phyloP scores from a whole-genome alignment of 306 rosid species.

The Astragalus membranaceus region DNA sequence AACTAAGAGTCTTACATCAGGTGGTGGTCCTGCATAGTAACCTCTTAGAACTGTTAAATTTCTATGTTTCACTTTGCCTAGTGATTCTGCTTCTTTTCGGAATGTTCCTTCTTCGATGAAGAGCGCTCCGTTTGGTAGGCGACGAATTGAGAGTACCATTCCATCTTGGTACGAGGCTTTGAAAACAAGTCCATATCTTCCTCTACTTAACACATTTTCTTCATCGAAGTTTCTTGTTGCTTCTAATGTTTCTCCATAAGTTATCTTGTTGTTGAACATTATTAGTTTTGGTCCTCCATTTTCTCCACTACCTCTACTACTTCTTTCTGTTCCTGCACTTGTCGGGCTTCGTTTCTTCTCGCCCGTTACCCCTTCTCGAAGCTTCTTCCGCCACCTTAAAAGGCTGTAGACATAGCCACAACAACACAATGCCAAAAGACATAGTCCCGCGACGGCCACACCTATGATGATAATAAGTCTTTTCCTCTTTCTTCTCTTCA shows the following conservation, averaged over 20 bases:
- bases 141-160: conserved; percentile 69
- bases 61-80: conserved; percentile 71
- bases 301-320: conserved; percentile 58
- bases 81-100: conserved; percentile 66
- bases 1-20: conserved; percentile 62
- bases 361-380: conserved; percentile 53
- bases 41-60: conserved; percentile 71
- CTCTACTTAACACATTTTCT: conserved; percentile 74
- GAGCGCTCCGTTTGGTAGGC: conserved; percentile 42
- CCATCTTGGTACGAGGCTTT: conserved; percentile 74
- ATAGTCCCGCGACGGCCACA: conserved; percentile 49
- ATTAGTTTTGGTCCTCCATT: conserved; percentile 76
- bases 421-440: conserved; percentile 51
- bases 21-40: conserved; percentile 67
- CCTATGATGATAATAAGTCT: conserved; percentile 47
- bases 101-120: conserved; percentile 40
- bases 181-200: conserved; percentile 64
- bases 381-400: conserved; percentile 67
- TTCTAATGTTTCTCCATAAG: conserved; percentile 64
- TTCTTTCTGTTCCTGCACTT: conserved; percentile 51
- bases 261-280: conserved; percentile 70
- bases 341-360: conserved; percentile 71
- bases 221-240: conserved; percentile 87
- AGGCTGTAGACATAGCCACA: conserved; percentile 72
- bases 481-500: conserved; percentile 44